A percentile compares a stretch with the other conserved stretches of the same genome.
phyloP scores from a whole-genome alignment of 2,329 filamentous ascomycete genomes.

The Emergomyces orientalis region DNA sequence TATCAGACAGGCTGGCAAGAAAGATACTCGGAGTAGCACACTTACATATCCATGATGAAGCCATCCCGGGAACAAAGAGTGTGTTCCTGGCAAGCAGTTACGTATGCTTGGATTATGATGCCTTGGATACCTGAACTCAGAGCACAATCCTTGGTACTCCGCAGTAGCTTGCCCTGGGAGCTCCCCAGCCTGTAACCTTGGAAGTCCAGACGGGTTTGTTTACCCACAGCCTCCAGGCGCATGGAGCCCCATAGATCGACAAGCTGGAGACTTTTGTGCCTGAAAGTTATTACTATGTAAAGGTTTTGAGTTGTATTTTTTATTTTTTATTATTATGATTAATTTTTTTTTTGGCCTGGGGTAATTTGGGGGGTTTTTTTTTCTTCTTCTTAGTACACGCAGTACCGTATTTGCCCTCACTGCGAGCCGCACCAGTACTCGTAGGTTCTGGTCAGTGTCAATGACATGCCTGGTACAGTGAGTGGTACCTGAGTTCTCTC shows the following conservation, averaged over 20 bases:
- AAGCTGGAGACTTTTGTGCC: neutral
- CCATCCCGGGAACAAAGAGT: neutral
- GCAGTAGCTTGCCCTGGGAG: neutral
- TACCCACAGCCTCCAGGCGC: neutral
- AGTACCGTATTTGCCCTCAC: neutral
- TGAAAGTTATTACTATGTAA: neutral
- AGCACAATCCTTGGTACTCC: neutral
- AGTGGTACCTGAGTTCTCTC: neutral
- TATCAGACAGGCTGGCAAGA: too few relatives aligned
- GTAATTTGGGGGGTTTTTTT: too few relatives aligned
- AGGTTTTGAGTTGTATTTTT: neutral
- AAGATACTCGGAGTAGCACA: too few relatives aligned
- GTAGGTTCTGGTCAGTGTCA: neutral
- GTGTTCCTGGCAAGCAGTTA: neutral
- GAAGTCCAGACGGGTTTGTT: neutral
- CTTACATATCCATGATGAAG: neutral
- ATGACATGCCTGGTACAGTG: too few relatives aligned
- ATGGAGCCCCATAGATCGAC: constrained; percentile 7
- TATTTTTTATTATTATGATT: too few relatives aligned
- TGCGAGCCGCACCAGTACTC: neutral
- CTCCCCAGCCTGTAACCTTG: neutral
- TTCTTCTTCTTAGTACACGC: neutral
- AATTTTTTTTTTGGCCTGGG: too few relatives aligned
- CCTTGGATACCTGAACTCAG: neutral
- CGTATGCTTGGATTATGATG: neutral